These are phyloP conservation scores for Otatea glauca DNA, from an alignment of 176 grass and related monocot genomes.

Conservation along the genomic window DNA sequence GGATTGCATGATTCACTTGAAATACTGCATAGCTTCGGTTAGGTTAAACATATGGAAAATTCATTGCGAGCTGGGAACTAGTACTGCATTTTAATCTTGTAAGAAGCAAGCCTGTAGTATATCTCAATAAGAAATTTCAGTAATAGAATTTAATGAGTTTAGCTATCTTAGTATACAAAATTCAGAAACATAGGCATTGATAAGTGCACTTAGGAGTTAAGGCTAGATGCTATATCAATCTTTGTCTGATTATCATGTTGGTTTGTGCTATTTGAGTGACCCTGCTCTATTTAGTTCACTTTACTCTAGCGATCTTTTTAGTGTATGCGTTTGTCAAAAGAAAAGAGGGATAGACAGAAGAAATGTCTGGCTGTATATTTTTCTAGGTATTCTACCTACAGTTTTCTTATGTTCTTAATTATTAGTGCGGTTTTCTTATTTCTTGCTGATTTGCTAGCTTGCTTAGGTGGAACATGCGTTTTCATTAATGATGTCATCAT, in stretches of 20 bases:
- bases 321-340: neutral
- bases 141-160: neutral
- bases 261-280: neutral
- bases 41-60: neutral
- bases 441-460: conserved; percentile 4
- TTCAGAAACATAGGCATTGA: neutral
- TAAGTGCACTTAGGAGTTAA: neutral
- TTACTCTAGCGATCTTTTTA: neutral
- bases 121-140: neutral
- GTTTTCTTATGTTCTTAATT: neutral
- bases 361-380: neutral
- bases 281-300: neutral
- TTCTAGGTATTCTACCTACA: neutral
- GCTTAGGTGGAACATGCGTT: neutral
- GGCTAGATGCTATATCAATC: neutral
- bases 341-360: neutral
- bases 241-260: neutral
- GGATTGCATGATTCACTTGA: conserved; percentile 13
- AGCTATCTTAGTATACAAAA: neutral
- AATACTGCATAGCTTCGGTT: neutral
- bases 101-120: neutral
- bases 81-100: neutral
- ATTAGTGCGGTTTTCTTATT: neutral
- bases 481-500: neutral
- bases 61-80: neutral